These are phyloP conservation scores for Parathielavia appendiculata DNA, from an alignment of 495 filamentous ascomycete genomes.

Conservation along the genomic window DNA sequence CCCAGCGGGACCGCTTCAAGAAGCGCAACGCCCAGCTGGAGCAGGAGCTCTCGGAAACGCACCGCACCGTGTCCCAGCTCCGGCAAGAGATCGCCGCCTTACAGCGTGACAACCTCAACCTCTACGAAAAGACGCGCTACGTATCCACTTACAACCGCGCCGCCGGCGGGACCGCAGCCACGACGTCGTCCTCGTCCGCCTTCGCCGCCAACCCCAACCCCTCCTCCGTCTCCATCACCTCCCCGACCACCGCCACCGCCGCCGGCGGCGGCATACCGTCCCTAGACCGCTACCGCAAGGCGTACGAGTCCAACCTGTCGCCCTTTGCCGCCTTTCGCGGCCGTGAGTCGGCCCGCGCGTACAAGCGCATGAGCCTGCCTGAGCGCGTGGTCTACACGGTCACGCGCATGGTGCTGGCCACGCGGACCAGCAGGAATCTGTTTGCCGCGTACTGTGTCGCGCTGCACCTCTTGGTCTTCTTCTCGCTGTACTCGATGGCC, in stretches of 20 bases:
- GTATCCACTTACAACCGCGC: constrained; percentile 81
- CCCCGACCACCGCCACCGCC: constrained; percentile 15
- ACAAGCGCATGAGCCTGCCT: constrained; percentile 87
- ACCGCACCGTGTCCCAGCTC: constrained; percentile 76
- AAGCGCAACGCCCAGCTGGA: constrained; percentile 90
- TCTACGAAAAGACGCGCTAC: constrained; percentile 98
- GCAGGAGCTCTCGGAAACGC: constrained; percentile 76
- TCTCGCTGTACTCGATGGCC: constrained; percentile 79
- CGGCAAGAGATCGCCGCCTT: constrained; percentile 87
- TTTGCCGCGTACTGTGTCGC: constrained; percentile 93
- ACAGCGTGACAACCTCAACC: constrained; percentile 91
- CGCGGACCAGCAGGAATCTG: constrained; percentile 81
- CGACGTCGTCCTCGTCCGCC: constrained; percentile 63
- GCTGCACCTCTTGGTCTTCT: constrained; percentile 80
- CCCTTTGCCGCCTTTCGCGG: constrained; percentile 94
- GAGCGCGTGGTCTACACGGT: constrained; percentile 88
- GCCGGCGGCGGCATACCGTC: constrained; percentile 46
- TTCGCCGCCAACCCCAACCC: constrained; percentile 72
- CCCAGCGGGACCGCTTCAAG: constrained; percentile 97
- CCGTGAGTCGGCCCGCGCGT: constrained; percentile 84
- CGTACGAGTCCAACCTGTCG: constrained; percentile 91
- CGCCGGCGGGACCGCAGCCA: constrained; percentile 32
- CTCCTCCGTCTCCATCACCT: constrained; percentile 52
- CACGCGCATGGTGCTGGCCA: constrained; percentile 85
- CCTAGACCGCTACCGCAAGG: constrained; percentile 83